Percentiles rank a stretch among this genome's conserved stretches.
phyloP scores from a whole-genome alignment of 805 yeast genomes.

The Brettanomyces sp. region DNA sequence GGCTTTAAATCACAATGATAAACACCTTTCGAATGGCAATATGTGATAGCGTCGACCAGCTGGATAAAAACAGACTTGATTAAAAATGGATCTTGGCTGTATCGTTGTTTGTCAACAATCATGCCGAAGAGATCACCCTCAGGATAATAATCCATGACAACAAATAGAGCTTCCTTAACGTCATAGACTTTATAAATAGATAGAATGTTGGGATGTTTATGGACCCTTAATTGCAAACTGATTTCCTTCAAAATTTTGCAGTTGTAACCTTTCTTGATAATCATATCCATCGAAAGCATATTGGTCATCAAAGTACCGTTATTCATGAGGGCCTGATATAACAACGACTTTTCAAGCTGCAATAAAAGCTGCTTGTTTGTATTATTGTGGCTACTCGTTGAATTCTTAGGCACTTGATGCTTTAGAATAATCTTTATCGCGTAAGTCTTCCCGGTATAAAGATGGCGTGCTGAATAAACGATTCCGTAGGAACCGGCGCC shows the following conservation, averaged over 20 bases:
- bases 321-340: conserved; percentile 15
- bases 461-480: conserved; percentile 61
- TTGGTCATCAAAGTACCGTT: conserved; percentile 21
- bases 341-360: conserved; percentile 21
- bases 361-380: conserved; percentile 20
- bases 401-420: conserved; percentile 25
- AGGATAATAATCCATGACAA: conserved; percentile 77
- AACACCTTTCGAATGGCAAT: conserved; percentile 74
- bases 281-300: conserved; percentile 27
- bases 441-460: conserved; percentile 35
- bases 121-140: conserved; percentile 83
- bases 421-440: conserved; percentile 71
- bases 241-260: conserved; percentile 53
- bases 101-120: conserved; percentile 67
- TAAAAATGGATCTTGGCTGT: conserved; percentile 39
- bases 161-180: conserved; percentile 48
- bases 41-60: conserved; percentile 71
- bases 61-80: conserved; percentile 60
- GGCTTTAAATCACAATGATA: conserved; percentile 95
- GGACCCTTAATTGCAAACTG: conserved; percentile 63
- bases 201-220: conserved; percentile 69
- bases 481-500: conserved; percentile 87
- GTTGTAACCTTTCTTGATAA: conserved; percentile 24
- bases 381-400: conserved; percentile 9
- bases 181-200: conserved; percentile 67